These are phyloP conservation scores for Aquanectria penicillioides DNA, from an alignment of 2,329 filamentous ascomycete species.

Conservation along the genomic window DNA sequence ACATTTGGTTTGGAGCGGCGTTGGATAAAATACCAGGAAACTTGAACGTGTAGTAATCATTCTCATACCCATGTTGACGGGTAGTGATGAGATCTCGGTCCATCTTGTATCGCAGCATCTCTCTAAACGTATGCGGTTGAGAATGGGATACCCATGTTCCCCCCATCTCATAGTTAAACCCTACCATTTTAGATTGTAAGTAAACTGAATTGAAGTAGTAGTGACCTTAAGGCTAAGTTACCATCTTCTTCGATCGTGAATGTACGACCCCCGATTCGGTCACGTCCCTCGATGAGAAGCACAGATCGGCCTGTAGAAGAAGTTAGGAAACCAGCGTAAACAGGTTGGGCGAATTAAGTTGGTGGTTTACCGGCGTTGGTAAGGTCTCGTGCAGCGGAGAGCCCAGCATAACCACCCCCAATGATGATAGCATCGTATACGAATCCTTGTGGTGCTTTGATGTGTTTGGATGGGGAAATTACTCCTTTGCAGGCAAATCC, in stretches of 20 bases:
- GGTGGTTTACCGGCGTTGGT: background rate
- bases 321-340: too few species aligned
- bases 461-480: background rate
- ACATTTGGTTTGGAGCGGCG: too few species aligned
- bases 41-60: background rate
- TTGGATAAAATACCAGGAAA: background rate
- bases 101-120: background rate
- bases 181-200: background rate
- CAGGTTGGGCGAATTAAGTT: too few species aligned
- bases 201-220: too few species aligned
- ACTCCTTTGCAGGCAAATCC: background rate
- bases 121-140: background rate
- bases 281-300: conserved; percentile 17
- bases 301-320: background rate
- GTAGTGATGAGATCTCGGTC: background rate
- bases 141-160: conserved; percentile 15
- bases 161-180: conserved; percentile 15
- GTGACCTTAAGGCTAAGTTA: too few species aligned
- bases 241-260: conserved; percentile 14
- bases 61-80: background rate
- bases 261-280: conserved; percentile 17
- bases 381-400: conserved; percentile 3
- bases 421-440: background rate
- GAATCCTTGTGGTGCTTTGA: background rate
- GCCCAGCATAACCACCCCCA: conserved; percentile 1